Base-by-base conservation (phyloP, 352 stramenopile species). In the Phytophthora palmivora region DNA sequence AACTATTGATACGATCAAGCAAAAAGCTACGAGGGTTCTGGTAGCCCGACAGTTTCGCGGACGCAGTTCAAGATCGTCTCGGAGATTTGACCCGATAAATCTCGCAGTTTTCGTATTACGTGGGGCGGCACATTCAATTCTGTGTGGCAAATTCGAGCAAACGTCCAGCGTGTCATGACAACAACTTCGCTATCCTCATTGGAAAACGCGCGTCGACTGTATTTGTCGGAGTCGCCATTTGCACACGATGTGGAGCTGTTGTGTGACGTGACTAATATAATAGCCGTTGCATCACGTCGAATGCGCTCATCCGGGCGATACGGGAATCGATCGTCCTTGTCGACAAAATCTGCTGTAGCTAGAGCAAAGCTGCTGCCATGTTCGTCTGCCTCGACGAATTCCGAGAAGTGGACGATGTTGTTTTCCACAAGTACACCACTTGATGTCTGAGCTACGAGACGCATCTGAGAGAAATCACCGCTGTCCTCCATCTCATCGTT, bases 251-350 rank as follows among this genome's bases (percentile, higher is more conserved):
- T n/a, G n/a, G n/a, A n/a, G n/a, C n/a, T n/a, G n/a, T n/a, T n/a
- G n/a, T n/a, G n/a, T n/a, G 55, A 57, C 5, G 58, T 58, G 12
- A 65, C 39, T 12, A 66, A 28, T 2, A 76, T 16, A 3, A 81
- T 50, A 14, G 57, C 59, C 11, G 57, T 75, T n/a, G 64, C 61
- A 30, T 83, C 74, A 18, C 72, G 70, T 14, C 59, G 55, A 28
- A 72, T 16, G 7, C 69, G 57, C 28, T 80, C 64, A 4, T 48
- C 21, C 1, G 76, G 61, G 2, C 49, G 47, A 54, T 79, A 82
- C 12, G 76, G 76, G 6, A 78, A 68, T 34, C 74, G 45, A 6
- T 76, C 73, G 56, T 85, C 72, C 18, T 73, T 38, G 30, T 85
- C 58, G 9, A 85, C 72, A 14, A 70, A 79, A 9, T 68, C 54